phyloP scores from a whole-genome alignment of 306 rosid species.

The Hippophae rhamnoides region DNA sequence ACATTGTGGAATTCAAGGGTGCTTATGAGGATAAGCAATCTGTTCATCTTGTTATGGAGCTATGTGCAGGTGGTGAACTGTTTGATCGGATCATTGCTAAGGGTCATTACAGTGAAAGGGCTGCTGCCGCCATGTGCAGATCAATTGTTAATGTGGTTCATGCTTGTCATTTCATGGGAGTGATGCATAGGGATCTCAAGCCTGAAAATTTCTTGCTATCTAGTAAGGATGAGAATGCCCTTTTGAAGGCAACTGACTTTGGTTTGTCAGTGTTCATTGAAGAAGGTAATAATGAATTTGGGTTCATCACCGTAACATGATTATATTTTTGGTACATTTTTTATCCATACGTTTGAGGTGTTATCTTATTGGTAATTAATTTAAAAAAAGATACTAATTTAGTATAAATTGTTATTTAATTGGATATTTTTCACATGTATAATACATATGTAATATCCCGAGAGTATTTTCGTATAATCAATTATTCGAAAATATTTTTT shows the following conservation, averaged over 20 bases:
- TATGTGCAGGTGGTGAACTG: constrained; percentile 88
- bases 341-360: too few relatives aligned
- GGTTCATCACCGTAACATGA: too few relatives aligned
- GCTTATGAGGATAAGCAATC: constrained; percentile 72
- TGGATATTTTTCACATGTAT: too few relatives aligned
- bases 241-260: constrained; percentile 78
- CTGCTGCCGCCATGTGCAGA: constrained; percentile 78
- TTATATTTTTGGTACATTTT: too few relatives aligned
- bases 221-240: constrained; percentile 56
- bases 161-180: constrained; percentile 86
- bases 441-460: too few relatives aligned
- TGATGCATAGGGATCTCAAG: constrained; percentile 87
- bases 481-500: too few relatives aligned
- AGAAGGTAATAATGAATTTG: constrained; percentile 43
- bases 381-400: too few relatives aligned
- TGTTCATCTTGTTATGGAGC: constrained; percentile 79
- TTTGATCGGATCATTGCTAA: constrained; percentile 81
- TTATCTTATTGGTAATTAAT: too few relatives aligned
- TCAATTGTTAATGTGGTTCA: constrained; percentile 76
- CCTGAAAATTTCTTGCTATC: constrained; percentile 91
- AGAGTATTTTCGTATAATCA: too few relatives aligned
- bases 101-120: constrained; percentile 75
- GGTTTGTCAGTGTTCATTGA: constrained; percentile 86
- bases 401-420: too few relatives aligned
- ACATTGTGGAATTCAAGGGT: constrained; percentile 82